Base-by-base conservation (phyloP, 495 filamentous ascomycete species). In the Xylaria sp. region DNA sequence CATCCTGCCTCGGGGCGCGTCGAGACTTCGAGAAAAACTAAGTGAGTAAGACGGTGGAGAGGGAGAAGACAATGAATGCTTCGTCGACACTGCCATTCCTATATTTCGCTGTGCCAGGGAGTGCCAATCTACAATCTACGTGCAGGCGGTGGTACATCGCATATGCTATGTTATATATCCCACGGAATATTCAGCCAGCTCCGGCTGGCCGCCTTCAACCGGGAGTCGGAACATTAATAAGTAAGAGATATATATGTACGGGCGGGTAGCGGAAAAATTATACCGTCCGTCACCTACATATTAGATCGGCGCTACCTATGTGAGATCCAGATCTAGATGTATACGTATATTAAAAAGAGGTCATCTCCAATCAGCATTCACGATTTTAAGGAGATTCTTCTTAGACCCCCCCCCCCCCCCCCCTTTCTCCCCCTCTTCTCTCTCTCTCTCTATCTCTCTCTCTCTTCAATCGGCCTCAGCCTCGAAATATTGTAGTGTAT, bases 281-380 rank as follows among this genome's bases (percentile, higher is more conserved):
- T 41, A 43, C 11, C 29, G 44, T 41, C 29, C 44, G 57, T 61
- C 67, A 29, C 43, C 40, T 52, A 70, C 57, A 69, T 19, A 53
- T 31, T 29, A 24, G 41, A 43, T 63, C 68, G 46, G 46, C 58
- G 68, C 44, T 70, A 63, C 57, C 57, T 37, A 59, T 55, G 57
- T 70, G 58, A 70, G 68, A 70, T 70, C 58, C 29, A 59, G 66
- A 70, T 70, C 68, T 70, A 40, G 46, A 43, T 69, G 21, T 15
- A 63, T 59, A 37, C 48, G 14, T 15, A 63, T 59, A 37, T 62
- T 12, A 69, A 33, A 53, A 69, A 48, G 26, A 61, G 8, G 43
- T 9, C 19, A 24, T 48, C 67, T 69, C 52, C 67, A 69, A 61
- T 69, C 55, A 12, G 41, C 29, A 24, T 9, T n/a, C 24, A 41